Evolutionary conservation across 2,329 filamentous ascomycete genomes (phyloP).

Genomic region (Westerdykella aurantiaca): DNA sequence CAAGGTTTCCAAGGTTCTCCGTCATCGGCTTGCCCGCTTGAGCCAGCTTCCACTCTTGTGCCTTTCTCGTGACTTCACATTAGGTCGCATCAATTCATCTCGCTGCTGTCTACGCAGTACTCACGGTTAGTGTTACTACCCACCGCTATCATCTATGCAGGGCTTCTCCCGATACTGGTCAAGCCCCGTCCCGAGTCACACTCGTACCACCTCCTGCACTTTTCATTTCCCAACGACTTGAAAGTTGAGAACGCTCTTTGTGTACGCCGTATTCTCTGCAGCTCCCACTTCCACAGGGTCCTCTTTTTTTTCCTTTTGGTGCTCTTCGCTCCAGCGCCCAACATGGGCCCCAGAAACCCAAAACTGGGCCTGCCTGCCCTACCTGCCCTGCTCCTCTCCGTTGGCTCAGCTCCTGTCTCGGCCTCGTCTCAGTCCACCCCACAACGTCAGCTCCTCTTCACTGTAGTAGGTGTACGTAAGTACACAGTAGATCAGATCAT

Average conservation of each 20-base stretch:
- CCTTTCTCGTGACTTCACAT: no score
- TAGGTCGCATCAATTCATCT: no score
- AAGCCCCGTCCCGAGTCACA: background rate
- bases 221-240: background rate
- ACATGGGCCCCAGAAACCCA: background rate
- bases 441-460: constrained; percentile 19
- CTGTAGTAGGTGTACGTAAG: background rate
- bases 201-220: background rate
- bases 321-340: constrained; percentile 5
- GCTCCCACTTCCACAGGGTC: constrained; percentile 2
- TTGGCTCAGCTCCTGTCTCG: constrained; percentile 29
- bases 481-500: background rate
- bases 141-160: background rate
- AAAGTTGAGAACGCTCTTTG: background rate
- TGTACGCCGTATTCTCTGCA: constrained; percentile 1
- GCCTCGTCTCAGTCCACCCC: constrained; percentile 24
- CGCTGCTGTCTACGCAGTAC: no score
- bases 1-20: no score
- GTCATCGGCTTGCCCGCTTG: no score
- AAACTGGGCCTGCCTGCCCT: background rate
- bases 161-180: background rate
- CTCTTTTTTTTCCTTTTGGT: background rate
- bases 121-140: no score
- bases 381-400: constrained; percentile 4
- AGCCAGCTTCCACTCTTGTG: no score